Evolutionary conservation across 2,329 filamentous ascomycete species (phyloP), one percentile per base, ranked within the genome.

Genomic region (Xylaria arbuscula): DNA sequence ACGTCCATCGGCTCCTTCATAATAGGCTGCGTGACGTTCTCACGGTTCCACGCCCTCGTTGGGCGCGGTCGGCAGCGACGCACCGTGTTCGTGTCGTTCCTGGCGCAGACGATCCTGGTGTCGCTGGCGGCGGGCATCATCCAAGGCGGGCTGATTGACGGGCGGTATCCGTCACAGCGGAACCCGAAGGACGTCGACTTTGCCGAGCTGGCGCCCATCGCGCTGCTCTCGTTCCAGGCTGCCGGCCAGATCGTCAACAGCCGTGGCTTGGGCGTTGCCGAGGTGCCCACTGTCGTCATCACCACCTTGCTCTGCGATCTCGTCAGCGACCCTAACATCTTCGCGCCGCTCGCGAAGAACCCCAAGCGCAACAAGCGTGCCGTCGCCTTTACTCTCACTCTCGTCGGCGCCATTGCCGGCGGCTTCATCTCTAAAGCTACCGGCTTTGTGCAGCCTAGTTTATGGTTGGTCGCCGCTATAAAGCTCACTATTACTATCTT

Each of bases 201-300:
- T 54, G 61, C 60, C 1, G 75, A 75, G 57, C 72, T 78, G 17
- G 73, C 64, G n/a, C 74, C 75, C 24, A 72, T 87, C 3, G 83
- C 78, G 4, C 80, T 86, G 66, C 79, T 90, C 9, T 86, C 86
- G 0, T 86, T 88, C 71, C 85, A 87, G 72, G 83, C 82, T 38
- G 86, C 85, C 7, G 85, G 86, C 53, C 85, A 88, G 76, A 87
- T 88, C 70, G 85, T 86, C 34, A 83, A 82, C 47, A 84, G 81
- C 32, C 80, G 86, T 47, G 77, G 83, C 4, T 77, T 88, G 34
- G 85, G 85, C 5, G 84, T 84, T 70, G 83, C 83, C 71, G 86
- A 88, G 75, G 81, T 88, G 62, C 86, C 86, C 1, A 86, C 86
- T 1, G 86, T 85, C 62, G 86, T 88, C 17, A 76, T 88, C 67